Evolutionary conservation across 2,329 filamentous ascomycete species (phyloP), one percentile per base, ranked within the genome.

Genomic region (Chaetomiaceae sp.): DNA sequence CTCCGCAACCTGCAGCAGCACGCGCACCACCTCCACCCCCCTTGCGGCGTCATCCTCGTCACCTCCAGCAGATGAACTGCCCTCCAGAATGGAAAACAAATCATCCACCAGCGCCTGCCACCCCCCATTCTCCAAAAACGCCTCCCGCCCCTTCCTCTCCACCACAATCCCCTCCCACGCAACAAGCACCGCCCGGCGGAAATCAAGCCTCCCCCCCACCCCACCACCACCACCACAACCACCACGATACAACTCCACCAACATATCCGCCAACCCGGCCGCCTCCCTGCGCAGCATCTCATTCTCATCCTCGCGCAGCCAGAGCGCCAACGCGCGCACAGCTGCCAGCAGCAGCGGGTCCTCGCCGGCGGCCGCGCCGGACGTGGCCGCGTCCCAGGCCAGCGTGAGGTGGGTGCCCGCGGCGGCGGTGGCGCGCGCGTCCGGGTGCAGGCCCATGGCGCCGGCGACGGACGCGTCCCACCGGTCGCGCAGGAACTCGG

Each of bases 301-400:
- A 33, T 79, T 79, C 33, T 85, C 81, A 47, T 86, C 82, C 51
- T 86, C 83, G 7, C 78, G 70, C n/a, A 86, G 65, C 83, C 83
- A 86, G 15, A 85, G 70, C 1, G 79, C 73, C 24, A 86, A 58
- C 0, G 76, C 66, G 36, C 78, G 67, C 18, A 84, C 62, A 0
- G 76, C 73, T 3, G 81, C 74, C 2, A 82, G 69, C 2, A 83
- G 68, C 7, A 86, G 67, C 1, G 77, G 73, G 54, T 86, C 83
- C 6, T 72, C 65, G 2, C 69, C 66, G 3, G 69, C 80, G 2
- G 68, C 65, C 3, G 69, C 80, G 3, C 67, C 66, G 24, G 68
- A 66, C 9, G 70, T 68, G 45, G 71, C 69, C 1, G 75, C 72
- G 46, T 84, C 79, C 80, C 80, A 84, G 0, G 74, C 68, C 12